A percentile compares a stretch with the other conserved stretches of the same genome.
Conservation (phyloP, 164 flowering plant genomes). For the Vitis rupestris region DNA sequence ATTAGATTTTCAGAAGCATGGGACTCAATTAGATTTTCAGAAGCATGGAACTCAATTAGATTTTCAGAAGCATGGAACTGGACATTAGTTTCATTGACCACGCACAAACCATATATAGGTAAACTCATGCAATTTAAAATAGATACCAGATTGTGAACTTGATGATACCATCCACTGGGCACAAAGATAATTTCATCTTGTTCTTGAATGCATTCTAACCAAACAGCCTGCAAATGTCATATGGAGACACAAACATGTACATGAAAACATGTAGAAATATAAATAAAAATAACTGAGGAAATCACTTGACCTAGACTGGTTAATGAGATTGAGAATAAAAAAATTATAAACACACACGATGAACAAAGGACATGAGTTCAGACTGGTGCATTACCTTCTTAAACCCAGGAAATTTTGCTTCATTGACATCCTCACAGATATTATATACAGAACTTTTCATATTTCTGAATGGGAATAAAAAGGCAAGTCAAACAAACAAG, state of each 20-base stretch:
- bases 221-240: constrained; percentile 51
- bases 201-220: constrained; percentile 88
- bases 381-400: constrained; percentile 47
- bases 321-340: too few species aligned
- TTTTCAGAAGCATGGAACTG: too few species aligned
- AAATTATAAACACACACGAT: too few species aligned
- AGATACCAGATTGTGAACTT: constrained; percentile 88
- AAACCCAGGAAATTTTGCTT: constrained; percentile 69
- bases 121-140: not conserved
- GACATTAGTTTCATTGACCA: too few species aligned
- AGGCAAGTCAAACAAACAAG: not conserved
- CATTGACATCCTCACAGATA: constrained; percentile 71
- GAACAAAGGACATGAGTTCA: not conserved
- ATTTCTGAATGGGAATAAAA: constrained; percentile 44
- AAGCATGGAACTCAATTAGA: too few species aligned
- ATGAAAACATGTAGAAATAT: not conserved
- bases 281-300: not conserved
- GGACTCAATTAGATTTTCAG: too few species aligned
- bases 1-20: too few species aligned
- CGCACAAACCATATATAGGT: too few species aligned
- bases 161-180: constrained; percentile 99
- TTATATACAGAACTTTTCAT: constrained; percentile 72
- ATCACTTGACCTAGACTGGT: too few species aligned
- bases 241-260: not conserved
- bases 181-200: constrained; percentile 83